A percentile compares a stretch with the other conserved stretches of the same genome.
Conservation (phyloP, 2,329 filamentous ascomycete genomes). For the Biscogniauxia sp. region DNA sequence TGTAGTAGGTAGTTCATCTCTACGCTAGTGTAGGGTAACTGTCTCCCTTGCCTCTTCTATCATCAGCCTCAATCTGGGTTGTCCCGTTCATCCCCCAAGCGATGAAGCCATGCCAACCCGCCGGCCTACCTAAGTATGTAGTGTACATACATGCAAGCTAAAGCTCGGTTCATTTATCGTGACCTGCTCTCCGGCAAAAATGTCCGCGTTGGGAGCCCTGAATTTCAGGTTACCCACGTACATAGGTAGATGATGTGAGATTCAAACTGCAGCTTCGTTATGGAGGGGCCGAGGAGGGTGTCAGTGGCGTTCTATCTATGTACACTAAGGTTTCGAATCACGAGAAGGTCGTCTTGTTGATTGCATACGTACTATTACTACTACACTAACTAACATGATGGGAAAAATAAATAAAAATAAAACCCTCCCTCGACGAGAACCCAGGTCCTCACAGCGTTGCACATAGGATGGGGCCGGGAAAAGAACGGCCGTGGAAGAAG, state of each 20-base stretch:
- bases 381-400: neutral
- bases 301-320: neutral
- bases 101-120: neutral
- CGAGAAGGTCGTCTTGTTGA: neutral
- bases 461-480: neutral
- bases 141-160: neutral
- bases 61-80: slow-evolving; percentile 1
- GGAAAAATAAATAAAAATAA: too few relatives aligned
- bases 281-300: neutral
- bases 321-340: neutral
- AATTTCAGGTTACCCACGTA: too few relatives aligned
- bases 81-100: neutral
- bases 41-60: slow-evolving; percentile 6
- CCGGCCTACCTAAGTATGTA: too few relatives aligned
- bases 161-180: neutral
- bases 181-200: neutral
- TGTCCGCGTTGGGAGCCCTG: neutral
- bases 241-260: neutral
- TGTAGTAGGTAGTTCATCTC: neutral
- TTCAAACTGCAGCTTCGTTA: neutral
- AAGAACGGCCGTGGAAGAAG: neutral
- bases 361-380: neutral
- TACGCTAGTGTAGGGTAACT: neutral
- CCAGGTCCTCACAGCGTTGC: slow-evolving; percentile 1
- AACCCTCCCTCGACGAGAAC: neutral